Percentiles rank a stretch among this genome's conserved stretches.
phyloP scores from a whole-genome alignment of 2,329 filamentous ascomycete species.

The Davidsoniella virescens region DNA sequence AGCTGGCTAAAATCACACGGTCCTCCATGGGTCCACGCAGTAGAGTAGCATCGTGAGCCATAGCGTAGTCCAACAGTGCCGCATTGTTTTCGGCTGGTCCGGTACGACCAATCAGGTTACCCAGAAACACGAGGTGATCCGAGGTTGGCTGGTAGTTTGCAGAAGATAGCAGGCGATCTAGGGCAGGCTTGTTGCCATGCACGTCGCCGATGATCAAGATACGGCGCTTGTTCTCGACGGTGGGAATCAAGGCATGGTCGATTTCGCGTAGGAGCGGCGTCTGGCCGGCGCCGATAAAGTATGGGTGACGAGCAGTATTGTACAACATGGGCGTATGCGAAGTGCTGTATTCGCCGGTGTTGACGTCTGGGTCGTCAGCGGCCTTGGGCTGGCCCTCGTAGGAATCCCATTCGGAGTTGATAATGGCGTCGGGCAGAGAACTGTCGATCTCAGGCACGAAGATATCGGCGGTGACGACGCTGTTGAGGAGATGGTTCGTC shows the following conservation, averaged over 20 bases:
- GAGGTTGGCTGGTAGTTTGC: constrained; percentile 36
- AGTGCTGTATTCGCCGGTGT: background rate
- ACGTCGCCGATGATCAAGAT: constrained; percentile 81
- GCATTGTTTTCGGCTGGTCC: constrained; percentile 72
- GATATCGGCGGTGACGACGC: constrained; percentile 3
- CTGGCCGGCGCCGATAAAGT: constrained; percentile 18
- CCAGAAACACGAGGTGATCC: constrained; percentile 63
- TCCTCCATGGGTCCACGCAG: constrained; percentile 94
- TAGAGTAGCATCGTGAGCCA: constrained; percentile 56
- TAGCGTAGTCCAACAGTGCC: constrained; percentile 61
- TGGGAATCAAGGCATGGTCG: constrained; percentile 20
- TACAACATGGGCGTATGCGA: constrained; percentile 22
- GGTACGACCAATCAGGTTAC: constrained; percentile 64
- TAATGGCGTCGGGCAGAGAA: background rate
- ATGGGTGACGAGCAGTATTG: constrained; percentile 24
- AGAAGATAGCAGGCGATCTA: constrained; percentile 49
- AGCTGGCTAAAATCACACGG: constrained; percentile 47
- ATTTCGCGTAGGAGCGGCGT: constrained; percentile 20
- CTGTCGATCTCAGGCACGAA: constrained; percentile 5
- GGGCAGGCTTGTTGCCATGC: constrained; percentile 64
- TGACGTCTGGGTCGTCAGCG: constrained; percentile 7
- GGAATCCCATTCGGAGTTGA: background rate
- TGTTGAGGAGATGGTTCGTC: constrained; percentile 11
- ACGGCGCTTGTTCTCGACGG: constrained; percentile 31
- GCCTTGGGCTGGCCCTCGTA: constrained; percentile 3